Conservation (phyloP, 2,329 filamentous ascomycete species). For the Clarireedia sp. region DNA sequence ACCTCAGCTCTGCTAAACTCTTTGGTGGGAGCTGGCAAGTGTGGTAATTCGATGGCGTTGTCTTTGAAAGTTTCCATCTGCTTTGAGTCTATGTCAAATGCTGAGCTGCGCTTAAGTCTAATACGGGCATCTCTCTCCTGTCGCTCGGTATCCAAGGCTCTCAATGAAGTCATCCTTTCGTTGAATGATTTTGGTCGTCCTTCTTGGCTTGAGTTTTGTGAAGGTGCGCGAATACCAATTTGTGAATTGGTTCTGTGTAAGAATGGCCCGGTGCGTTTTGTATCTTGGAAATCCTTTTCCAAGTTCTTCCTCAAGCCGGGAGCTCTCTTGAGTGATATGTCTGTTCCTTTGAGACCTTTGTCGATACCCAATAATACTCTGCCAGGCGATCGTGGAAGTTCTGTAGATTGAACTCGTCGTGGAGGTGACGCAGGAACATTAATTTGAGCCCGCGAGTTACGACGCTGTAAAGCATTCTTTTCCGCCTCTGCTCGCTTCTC, state of each 20-base stretch:
- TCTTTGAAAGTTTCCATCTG: constrained; percentile 54
- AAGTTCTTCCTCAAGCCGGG: constrained; percentile 38
- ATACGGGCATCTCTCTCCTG: constrained; percentile 46
- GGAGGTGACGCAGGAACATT: constrained; percentile 74
- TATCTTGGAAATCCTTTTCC: constrained; percentile 25
- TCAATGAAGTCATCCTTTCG: constrained; percentile 71
- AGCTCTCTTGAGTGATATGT: constrained; percentile 76
- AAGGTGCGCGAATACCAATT: constrained; percentile 15
- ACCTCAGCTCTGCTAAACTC: constrained; percentile 59
- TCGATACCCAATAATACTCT: constrained; percentile 80
- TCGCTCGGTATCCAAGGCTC: constrained; percentile 44
- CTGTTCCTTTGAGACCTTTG: constrained; percentile 71
- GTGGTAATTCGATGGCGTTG: constrained; percentile 47
- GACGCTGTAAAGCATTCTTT: constrained; percentile 18
- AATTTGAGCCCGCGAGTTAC: constrained; percentile 37
- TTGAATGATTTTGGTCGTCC: constrained; percentile 60
- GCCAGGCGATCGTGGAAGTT: constrained; percentile 64
- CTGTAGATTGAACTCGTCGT: constrained; percentile 43
- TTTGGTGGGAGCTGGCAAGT: constrained; percentile 39
- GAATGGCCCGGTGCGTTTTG: constrained; percentile 32
- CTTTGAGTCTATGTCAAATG: constrained; percentile 47
- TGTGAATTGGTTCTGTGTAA: constrained; percentile 36
- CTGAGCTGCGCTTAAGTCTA: constrained; percentile 43
- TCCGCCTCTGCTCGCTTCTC: constrained; percentile 4
- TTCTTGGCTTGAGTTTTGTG: constrained; percentile 18